Evolutionary conservation across 495 filamentous ascomycete species (phyloP).

Genomic region (Glonium stellatum): DNA sequence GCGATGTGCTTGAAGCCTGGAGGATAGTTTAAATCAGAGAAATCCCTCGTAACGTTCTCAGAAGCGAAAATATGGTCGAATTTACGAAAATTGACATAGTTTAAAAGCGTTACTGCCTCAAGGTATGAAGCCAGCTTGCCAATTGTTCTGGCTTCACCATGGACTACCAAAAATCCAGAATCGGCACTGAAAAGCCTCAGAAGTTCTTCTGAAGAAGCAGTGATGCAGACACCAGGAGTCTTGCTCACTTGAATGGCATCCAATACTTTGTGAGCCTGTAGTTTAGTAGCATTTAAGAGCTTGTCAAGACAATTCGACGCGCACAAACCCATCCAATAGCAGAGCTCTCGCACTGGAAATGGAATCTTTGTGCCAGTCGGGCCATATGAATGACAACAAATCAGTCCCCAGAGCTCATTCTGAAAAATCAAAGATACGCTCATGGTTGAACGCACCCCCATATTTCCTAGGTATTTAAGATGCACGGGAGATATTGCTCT

Average conservation of each 20-base stretch:
- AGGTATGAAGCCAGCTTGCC: constrained; percentile 11
- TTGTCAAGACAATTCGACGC: constrained; percentile 18
- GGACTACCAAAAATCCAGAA: constrained; percentile 19
- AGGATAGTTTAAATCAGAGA: constrained; percentile 11
- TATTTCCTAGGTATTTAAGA: constrained; percentile 13
- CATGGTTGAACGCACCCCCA: constrained; percentile 15
- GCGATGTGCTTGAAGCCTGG: constrained; percentile 14
- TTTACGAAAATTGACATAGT: constrained; percentile 13
- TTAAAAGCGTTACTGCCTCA: constrained; percentile 14
- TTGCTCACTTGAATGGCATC: not conserved
- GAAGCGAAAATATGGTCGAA: constrained; percentile 2
- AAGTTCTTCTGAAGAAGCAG: constrained; percentile 15
- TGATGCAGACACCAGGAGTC: constrained; percentile 1
- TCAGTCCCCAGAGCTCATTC: constrained; percentile 13
- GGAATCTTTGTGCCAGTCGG: constrained; percentile 1
- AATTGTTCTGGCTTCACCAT: constrained; percentile 13
- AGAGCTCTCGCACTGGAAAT: constrained; percentile 13
- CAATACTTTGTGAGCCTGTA: not conserved
- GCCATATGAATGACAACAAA: constrained; percentile 18
- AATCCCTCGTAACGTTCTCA: constrained; percentile 10
- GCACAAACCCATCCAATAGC: constrained; percentile 11
- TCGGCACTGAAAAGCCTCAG: constrained; percentile 5
- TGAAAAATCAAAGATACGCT: constrained; percentile 11
- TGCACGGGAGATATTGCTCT: constrained; percentile 18
- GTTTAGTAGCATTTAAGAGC: constrained; percentile 7